These are phyloP conservation scores for Vitis rupestris DNA, from an alignment of 164 flowering plant genomes.

Conservation along the genomic window DNA sequence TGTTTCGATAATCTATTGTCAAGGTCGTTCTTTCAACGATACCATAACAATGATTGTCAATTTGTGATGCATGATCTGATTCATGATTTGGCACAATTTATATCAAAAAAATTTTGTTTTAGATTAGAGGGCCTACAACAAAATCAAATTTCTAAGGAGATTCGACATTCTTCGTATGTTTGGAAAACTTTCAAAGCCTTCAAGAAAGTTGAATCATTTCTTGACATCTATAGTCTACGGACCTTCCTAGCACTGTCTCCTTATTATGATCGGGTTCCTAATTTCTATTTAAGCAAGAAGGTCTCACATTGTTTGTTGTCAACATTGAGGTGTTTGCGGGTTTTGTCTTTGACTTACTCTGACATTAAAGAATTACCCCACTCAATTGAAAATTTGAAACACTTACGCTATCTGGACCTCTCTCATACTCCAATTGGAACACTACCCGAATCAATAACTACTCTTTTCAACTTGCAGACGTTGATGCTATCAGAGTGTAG, in stretches of 20 bases:
- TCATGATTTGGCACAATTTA: too few species aligned
- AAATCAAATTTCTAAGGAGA: too few species aligned
- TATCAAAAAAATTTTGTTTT: too few species aligned
- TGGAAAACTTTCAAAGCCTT: not conserved
- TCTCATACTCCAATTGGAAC: constrained; percentile 16
- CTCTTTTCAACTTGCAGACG: not conserved
- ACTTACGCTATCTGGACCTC: constrained; percentile 28
- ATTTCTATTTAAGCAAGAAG: not conserved
- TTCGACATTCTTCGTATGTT: too few species aligned
- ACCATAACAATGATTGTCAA: too few species aligned
- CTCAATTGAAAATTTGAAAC: constrained; percentile 23
- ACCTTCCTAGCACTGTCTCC: constrained; percentile 15
- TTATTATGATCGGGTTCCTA: too few species aligned
- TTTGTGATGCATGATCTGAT: too few species aligned
- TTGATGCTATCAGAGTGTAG: not conserved
- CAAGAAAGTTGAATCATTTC: constrained; percentile 12
- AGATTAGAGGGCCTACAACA: too few species aligned
- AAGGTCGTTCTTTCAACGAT: too few species aligned
- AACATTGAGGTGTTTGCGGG: constrained; percentile 11
- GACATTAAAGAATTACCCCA: constrained; percentile 10
- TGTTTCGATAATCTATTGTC: too few species aligned
- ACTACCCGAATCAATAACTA: too few species aligned
- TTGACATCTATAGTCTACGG: constrained; percentile 12
- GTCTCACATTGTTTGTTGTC: constrained; percentile 15
- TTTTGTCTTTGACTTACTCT: constrained; percentile 16